Percentiles rank a stretch among this genome's conserved stretches.
These are phyloP conservation scores for Phytophthora capsici DNA, from an alignment of 352 stramenopile species.

Conservation along the genomic window DNA sequence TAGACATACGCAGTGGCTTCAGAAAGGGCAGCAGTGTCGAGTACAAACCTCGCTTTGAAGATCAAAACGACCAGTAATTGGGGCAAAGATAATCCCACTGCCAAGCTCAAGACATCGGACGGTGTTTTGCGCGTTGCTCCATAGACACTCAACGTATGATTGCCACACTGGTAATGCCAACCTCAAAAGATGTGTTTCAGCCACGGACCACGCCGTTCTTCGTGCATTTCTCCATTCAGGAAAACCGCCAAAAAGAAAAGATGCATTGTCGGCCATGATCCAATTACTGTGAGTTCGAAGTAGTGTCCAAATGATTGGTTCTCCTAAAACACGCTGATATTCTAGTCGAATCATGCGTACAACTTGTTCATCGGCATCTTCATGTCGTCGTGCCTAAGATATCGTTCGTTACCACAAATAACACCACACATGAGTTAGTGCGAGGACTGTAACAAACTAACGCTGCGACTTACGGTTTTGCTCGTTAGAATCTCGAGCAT, in stretches of 20 bases:
- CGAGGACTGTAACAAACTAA: background rate
- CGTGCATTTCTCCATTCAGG: background rate
- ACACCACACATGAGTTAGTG: no score
- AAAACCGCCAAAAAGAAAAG: conserved; percentile 19
- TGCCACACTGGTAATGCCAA: conserved; percentile 20
- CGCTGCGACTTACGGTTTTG: conserved; percentile 1
- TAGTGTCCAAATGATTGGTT: conserved; percentile 8
- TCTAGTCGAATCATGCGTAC: conserved; percentile 18
- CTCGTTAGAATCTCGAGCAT: conserved; percentile 26
- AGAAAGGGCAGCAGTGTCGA: background rate
- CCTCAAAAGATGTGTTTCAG: conserved; percentile 1
- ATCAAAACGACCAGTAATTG: conserved; percentile 10
- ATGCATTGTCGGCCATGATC: conserved; percentile 20
- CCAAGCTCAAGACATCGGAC: conserved; percentile 13
- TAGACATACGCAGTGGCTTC: background rate
- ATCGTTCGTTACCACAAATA: background rate
- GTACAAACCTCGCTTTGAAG: conserved; percentile 24
- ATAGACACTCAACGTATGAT: conserved; percentile 23
- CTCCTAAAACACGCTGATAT: conserved; percentile 18
- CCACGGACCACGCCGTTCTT: background rate
- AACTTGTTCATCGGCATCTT: conserved; percentile 13
- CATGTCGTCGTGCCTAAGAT: background rate
- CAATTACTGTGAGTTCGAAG: conserved; percentile 32
- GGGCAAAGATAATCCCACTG: conserved; percentile 9
- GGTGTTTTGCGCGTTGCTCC: background rate